Conservation (phyloP, 805 yeast genomes). For the Metschnikowia continentalis region DNA sequence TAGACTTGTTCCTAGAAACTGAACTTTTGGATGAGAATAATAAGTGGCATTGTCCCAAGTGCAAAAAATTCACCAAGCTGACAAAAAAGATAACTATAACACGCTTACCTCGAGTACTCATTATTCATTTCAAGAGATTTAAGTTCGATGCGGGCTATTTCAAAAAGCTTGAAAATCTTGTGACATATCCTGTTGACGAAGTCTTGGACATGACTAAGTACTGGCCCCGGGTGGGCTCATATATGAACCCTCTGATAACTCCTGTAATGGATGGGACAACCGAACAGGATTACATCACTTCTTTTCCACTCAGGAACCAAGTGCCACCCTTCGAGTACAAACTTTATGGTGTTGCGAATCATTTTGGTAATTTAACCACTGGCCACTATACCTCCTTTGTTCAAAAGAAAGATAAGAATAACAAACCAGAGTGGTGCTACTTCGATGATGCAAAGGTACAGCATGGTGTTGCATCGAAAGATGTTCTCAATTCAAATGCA, state of each 20-base stretch:
- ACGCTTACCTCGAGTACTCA: conserved; percentile 69
- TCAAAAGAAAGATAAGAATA: conserved; percentile 47
- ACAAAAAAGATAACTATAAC: conserved; percentile 70
- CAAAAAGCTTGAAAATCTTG: conserved; percentile 59
- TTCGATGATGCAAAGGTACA: conserved; percentile 77
- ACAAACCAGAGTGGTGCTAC: conserved; percentile 64
- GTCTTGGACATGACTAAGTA: conserved; percentile 60
- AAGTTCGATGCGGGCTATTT: conserved; percentile 45
- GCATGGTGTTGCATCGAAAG: conserved; percentile 43
- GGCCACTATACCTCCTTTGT: conserved; percentile 90
- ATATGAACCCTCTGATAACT: conserved; percentile 8
- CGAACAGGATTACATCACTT: conserved; percentile 43
- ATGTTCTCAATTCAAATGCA: conserved; percentile 69
- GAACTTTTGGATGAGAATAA: conserved; percentile 75
- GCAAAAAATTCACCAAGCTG: conserved; percentile 60
- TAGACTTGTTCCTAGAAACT: conserved; percentile 69
- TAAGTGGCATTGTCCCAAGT: conserved; percentile 79
- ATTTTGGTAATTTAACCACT: conserved; percentile 73
- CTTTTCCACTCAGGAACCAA: conserved; percentile 67
- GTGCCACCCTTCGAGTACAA: conserved; percentile 74
- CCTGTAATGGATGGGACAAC: conserved; percentile 31
- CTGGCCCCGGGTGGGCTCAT: conserved; percentile 57
- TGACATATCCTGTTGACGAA: conserved; percentile 59
- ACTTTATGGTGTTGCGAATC: conserved; percentile 78
- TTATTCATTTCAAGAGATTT: conserved; percentile 85